These are phyloP conservation scores for Diaporthe ampelina DNA, from an alignment of 2,329 filamentous ascomycete species.

Conservation along the genomic window DNA sequence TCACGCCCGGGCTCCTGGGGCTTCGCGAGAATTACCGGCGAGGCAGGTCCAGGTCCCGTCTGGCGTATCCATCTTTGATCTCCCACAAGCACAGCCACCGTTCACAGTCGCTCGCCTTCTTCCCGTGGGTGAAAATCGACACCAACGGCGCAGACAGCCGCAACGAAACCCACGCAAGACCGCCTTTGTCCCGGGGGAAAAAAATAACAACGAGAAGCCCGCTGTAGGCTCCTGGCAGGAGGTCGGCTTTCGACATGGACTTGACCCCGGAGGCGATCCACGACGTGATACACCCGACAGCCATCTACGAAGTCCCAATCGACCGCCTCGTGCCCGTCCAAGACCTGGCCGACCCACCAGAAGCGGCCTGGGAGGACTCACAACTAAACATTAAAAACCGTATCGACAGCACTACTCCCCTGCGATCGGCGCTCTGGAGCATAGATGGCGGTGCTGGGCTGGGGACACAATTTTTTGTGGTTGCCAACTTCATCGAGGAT, in stretches of 20 bases:
- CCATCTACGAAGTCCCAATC: conserved; percentile 45
- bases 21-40: not conserved
- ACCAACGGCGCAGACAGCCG: not conserved
- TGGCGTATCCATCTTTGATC: not conserved
- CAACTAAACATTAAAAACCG: conserved; percentile 72
- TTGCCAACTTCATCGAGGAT: conserved; percentile 64
- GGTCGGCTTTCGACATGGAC: conserved; percentile 59
- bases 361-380: conserved; percentile 60
- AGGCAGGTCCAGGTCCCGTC: not conserved
- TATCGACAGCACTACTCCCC: conserved; percentile 67
- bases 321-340: not conserved
- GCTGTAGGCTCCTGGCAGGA: not conserved
- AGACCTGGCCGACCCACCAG: not conserved
- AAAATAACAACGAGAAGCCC: not conserved
- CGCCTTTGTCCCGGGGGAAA: not conserved
- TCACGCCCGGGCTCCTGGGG: conserved; percentile 5
- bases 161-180: not conserved
- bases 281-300: conserved; percentile 71
- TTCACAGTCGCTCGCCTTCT: conserved; percentile 1
- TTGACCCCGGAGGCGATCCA: conserved; percentile 66
- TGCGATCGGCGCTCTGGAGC: conserved; percentile 64
- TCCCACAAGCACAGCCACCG: not conserved
- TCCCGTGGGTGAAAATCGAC: not conserved
- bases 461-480: conserved; percentile 70
- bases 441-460: conserved; percentile 71